A percentile compares a stretch with the other conserved stretches of the same genome.
Conservation (phyloP, 2,329 filamentous ascomycete genomes). For the Ceratocystis eucalypticola region DNA sequence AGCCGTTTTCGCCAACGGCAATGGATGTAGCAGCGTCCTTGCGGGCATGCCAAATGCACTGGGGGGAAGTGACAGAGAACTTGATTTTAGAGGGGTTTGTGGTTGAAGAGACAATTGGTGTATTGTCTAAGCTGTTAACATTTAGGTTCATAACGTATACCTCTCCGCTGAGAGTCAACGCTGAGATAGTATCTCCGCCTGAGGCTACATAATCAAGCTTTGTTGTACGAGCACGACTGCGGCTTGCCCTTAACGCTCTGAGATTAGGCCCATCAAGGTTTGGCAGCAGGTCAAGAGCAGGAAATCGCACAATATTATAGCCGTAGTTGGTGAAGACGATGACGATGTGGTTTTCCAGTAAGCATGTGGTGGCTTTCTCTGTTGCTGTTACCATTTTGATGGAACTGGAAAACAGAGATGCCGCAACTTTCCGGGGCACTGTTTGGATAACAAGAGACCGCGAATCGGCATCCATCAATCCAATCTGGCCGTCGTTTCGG, state of each 20-base stretch:
- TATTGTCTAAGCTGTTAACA: conserved; percentile 52
- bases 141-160: conserved; percentile 74
- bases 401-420: conserved; percentile 58
- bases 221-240: conserved; percentile 37
- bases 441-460: conserved; percentile 75
- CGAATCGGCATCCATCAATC: conserved; percentile 87
- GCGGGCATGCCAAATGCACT: conserved; percentile 76
- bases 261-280: conserved; percentile 32
- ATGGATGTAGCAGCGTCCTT: conserved; percentile 81
- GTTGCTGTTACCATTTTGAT: conserved; percentile 78
- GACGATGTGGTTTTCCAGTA: conserved; percentile 77
- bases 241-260: conserved; percentile 37
- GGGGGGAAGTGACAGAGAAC: conserved; percentile 62
- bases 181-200: conserved; percentile 84
- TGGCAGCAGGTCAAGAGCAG: conserved; percentile 54
- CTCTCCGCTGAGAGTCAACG: conserved; percentile 70
- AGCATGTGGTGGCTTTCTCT: conserved; percentile 72
- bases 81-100: conserved; percentile 88
- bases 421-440: conserved; percentile 73
- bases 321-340: conserved; percentile 94
- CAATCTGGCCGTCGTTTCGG: conserved; percentile 87
- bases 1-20: conserved; percentile 80
- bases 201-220: conserved; percentile 63
- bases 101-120: conserved; percentile 54
- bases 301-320: conserved; percentile 81